Evolutionary conservation across 2,329 filamentous ascomycete genomes (phyloP), one percentile per base, ranked within the genome.

Genomic region (Byssochlamys sp.): DNA sequence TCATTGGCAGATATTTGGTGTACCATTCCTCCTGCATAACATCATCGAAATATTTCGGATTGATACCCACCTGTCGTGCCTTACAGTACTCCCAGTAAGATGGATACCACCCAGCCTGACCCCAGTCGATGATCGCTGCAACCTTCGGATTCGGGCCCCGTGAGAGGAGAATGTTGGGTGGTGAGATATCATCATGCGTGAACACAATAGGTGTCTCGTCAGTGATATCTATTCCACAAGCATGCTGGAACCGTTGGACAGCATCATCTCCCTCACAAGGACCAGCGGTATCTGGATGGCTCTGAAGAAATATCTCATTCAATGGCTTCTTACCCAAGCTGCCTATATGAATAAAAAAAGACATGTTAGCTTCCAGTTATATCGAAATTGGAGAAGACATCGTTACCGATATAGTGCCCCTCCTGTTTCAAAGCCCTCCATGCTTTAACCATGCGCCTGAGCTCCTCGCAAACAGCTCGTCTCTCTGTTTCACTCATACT

Each of bases 11-110:
- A 55, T 68, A 70, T n/a, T 58, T 62, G 0, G 35, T 58, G 4
- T 58, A 52, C 66, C 67, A 71, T 57, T 70, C 66, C 6, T 65
- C 62, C 35, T 65, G 55, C 25, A 60, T 45, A 26, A 51, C 58
- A 53, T 25, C 7, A 39, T 57, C 57, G 25, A 71, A 68, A 31
- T 53, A 31, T 39, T 65, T 56, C 25, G 63, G 56, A 55, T 63
- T 11, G 11, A 64, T 0, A 9, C 61, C 61, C 26, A 71, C 62
- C 2, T 64, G 60, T 28, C 64, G 63, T 50, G 63, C 63, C 58
- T 68, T 69, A 59, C 63, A 69, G 62, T 66, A 68, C 60, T 69
- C 67, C 68, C 65, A 71, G 59, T 69, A 71, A 11, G 65, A 61
- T 45, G 65, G 65, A 62, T 70, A 69, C 67, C 66, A 70, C 10